Conservation (phyloP, 2,329 filamentous ascomycete genomes). For the Xylaria arbuscula region DNA sequence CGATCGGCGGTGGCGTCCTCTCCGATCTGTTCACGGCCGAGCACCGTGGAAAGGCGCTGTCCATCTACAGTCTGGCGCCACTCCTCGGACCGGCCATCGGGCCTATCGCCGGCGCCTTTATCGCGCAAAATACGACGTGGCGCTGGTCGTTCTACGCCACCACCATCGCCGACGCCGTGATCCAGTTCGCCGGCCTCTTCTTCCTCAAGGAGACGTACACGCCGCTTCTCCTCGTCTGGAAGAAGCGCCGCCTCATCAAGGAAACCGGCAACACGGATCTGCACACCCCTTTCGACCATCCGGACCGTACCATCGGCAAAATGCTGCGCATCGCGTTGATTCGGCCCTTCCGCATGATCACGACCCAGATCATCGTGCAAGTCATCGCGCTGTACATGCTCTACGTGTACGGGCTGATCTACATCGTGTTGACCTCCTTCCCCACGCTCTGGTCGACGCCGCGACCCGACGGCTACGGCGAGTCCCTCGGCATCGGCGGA, state of each 20-base stretch:
- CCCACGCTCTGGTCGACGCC: constrained; percentile 56
- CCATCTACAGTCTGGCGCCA: constrained; percentile 71
- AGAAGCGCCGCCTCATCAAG: constrained; percentile 66
- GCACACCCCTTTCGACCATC: constrained; percentile 65
- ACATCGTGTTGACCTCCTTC: constrained; percentile 62
- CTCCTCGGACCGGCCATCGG: constrained; percentile 74
- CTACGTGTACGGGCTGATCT: constrained; percentile 66
- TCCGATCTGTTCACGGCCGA: constrained; percentile 65
- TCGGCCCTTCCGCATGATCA: constrained; percentile 63
- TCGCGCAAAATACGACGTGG: constrained; percentile 73
- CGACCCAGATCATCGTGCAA: constrained; percentile 64
- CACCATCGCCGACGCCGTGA: constrained; percentile 68
- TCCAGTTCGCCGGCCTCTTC: constrained; percentile 69
- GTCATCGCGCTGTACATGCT: constrained; percentile 62
- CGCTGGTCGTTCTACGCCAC: constrained; percentile 79
- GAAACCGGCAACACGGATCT: constrained; percentile 65
- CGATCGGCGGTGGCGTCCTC: constrained; percentile 50
- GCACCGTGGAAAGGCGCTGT: constrained; percentile 70
- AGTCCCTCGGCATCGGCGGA: constrained; percentile 49
- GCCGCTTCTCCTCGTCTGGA: constrained; percentile 69
- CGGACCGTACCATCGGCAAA: constrained; percentile 48
- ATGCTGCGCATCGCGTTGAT: constrained; percentile 56
- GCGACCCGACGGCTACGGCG: constrained; percentile 48
- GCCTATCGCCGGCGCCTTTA: constrained; percentile 74
- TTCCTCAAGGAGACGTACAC: constrained; percentile 75